A percentile compares a stretch with the other conserved stretches of the same genome.
Conservation (phyloP, 805 yeast species). For the Yarrowia osloensis region DNA sequence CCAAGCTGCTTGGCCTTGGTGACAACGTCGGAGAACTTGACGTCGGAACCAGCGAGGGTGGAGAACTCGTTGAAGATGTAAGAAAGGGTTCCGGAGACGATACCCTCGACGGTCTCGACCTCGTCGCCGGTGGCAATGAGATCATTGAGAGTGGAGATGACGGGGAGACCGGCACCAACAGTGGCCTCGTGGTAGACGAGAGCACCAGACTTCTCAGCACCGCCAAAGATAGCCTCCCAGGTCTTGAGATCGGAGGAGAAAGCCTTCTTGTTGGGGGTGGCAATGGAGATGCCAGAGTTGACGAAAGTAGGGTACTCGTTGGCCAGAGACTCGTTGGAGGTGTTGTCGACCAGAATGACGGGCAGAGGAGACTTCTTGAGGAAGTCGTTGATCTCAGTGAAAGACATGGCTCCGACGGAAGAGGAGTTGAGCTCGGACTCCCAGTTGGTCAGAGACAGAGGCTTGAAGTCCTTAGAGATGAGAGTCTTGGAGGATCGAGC, state of each 20-base stretch:
- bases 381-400: conserved; percentile 60
- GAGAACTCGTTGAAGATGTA: conserved; percentile 94
- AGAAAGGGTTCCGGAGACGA: conserved; percentile 92
- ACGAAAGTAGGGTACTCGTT: conserved; percentile 73
- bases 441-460: conserved; percentile 68
- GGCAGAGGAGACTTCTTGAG: conserved; percentile 70
- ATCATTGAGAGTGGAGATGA: conserved; percentile 85
- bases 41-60: conserved; percentile 58
- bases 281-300: conserved; percentile 80
- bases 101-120: conserved; percentile 89
- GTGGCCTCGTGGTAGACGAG: conserved; percentile 97
- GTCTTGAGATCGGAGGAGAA: conserved; percentile 73
- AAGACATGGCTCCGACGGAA: conserved; percentile 52
- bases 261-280: conserved; percentile 98
- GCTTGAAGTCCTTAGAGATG: conserved; percentile 65
- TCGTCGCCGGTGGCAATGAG: conserved; percentile 91
- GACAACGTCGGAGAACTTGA: conserved; percentile 88
- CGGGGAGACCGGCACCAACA: conserved; percentile 98
- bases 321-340: conserved; percentile 81
- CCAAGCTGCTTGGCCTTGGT: conserved; percentile 86
- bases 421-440: conserved; percentile 51
- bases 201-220: conserved; percentile 56
- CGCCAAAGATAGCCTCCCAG: conserved; percentile 74
- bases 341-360: conserved; percentile 87
- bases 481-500: conserved; percentile 75